Conservation (phyloP, 2,329 filamentous ascomycete genomes). For the Fusarium pseudoanthophilum region DNA sequence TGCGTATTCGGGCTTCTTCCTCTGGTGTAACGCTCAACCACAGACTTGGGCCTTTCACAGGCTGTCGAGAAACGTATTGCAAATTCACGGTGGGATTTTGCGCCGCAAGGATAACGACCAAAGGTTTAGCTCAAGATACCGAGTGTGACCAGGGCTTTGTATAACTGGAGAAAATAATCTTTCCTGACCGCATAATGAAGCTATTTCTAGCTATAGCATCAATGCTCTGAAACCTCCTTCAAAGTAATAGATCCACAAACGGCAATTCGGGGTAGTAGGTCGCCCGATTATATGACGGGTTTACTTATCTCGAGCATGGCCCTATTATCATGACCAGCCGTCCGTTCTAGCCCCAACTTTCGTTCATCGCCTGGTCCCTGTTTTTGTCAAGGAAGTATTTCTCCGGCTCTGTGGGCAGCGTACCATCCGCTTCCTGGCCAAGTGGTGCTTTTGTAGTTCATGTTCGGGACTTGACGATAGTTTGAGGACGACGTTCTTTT, state of each 20-base stretch:
- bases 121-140: background rate
- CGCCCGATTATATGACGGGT: conserved; percentile 18
- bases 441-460: conserved; percentile 20
- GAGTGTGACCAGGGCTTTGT: background rate
- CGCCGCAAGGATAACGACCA: conserved; percentile 16
- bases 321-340: background rate
- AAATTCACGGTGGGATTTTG: background rate
- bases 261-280: background rate
- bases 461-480: conserved; percentile 8
- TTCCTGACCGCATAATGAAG: conserved; percentile 3
- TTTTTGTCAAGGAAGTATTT: background rate
- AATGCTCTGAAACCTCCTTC: background rate
- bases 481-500: background rate
- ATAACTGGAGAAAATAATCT: background rate
- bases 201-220: conserved; percentile 2
- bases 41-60: conserved; percentile 22
- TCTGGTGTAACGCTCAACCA: conserved; percentile 24
- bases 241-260: background rate
- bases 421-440: conserved; percentile 1
- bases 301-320: conserved; percentile 10
- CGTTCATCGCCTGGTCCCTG: background rate
- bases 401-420: conserved; percentile 1
- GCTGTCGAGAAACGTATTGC: conserved; percentile 18
- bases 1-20: conserved; percentile 16
- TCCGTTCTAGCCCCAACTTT: background rate